Percentiles rank a stretch among this genome's conserved stretches.
These are phyloP conservation scores for Copromyces sp. DNA, from an alignment of 495 filamentous ascomycete genomes.

Conservation along the genomic window DNA sequence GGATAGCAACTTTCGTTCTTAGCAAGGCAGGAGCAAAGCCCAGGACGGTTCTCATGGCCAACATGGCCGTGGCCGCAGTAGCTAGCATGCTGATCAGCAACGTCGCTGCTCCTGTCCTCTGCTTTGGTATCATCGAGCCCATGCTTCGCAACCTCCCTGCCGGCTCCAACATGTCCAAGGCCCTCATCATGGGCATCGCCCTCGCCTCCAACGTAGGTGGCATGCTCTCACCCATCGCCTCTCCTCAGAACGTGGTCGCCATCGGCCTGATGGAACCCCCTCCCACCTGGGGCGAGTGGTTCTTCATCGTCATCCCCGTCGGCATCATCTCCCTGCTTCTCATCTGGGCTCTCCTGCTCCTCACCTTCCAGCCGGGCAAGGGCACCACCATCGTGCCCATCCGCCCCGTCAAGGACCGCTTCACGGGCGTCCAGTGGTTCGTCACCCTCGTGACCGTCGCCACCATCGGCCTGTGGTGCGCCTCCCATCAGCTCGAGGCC, in stretches of 20 bases:
- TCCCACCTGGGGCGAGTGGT: constrained; percentile 91
- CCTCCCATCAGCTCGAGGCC: constrained; percentile 74
- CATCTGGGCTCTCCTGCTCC: constrained; percentile 80
- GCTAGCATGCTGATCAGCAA: constrained; percentile 99
- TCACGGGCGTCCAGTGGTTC: constrained; percentile 88
- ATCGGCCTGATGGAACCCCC: constrained; percentile 86
- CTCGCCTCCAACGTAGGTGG: constrained; percentile 92
- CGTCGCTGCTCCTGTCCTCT: constrained; percentile 94
- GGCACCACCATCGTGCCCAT: constrained; percentile 90
- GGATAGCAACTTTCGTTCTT: constrained; percentile 93
- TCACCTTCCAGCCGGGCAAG: constrained; percentile 72
- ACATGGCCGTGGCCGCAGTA: constrained; percentile 98
- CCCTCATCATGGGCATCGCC: constrained; percentile 92
- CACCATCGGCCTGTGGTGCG: constrained; percentile 90
- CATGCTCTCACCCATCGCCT: constrained; percentile 92
- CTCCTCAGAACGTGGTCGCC: constrained; percentile 94
- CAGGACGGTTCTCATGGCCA: constrained; percentile 76
- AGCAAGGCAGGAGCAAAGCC: constrained; percentile 92
- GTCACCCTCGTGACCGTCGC: constrained; percentile 73
- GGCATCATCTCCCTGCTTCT: constrained; percentile 80
- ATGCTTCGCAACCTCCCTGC: constrained; percentile 85
- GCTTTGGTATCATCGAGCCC: constrained; percentile 94
- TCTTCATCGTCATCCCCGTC: constrained; percentile 89
- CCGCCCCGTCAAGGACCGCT: constrained; percentile 74
- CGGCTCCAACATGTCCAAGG: constrained; percentile 86